phyloP scores from a whole-genome alignment of 139 green algal genomes.

The Closterium sp. region DNA sequence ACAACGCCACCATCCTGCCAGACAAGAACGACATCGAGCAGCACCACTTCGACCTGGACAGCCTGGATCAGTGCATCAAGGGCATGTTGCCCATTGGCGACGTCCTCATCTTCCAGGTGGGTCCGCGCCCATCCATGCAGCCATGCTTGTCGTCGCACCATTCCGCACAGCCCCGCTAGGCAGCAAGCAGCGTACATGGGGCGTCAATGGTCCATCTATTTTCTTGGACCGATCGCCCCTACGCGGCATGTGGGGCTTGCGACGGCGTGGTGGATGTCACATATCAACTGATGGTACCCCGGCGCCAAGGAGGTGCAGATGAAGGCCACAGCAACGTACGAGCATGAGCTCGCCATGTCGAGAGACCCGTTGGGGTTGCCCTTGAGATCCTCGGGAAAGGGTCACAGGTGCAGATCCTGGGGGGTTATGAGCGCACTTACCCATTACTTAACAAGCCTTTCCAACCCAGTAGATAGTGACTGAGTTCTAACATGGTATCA shows the following conservation, averaged over 20 bases:
- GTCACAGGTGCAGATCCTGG: no score
- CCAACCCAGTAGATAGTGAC: no score
- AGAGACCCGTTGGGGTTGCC: no score
- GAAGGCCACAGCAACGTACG: neutral
- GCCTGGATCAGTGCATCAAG: neutral
- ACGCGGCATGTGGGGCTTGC: neutral
- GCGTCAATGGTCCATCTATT: neutral
- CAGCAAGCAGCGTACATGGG: neutral
- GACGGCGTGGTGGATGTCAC: neutral
- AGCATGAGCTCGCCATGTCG: no score
- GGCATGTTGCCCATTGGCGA: neutral
- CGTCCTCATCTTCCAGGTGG: neutral
- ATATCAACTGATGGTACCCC: neutral
- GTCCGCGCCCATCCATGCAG: no score
- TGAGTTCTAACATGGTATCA: no score
- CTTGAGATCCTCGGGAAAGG: no score
- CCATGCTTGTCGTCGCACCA: neutral
- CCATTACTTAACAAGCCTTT: no score
- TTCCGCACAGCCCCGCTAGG: neutral
- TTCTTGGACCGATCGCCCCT: neutral
- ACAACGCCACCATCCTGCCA: neutral
- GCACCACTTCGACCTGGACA: neutral
- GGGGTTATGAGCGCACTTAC: no score
- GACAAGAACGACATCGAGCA: neutral
- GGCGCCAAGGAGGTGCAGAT: neutral